Evolutionary conservation across 1,284 basidiomycete genomes (phyloP), one percentile per base, ranked within the genome.

Genomic region (Trametes pubescens): DNA sequence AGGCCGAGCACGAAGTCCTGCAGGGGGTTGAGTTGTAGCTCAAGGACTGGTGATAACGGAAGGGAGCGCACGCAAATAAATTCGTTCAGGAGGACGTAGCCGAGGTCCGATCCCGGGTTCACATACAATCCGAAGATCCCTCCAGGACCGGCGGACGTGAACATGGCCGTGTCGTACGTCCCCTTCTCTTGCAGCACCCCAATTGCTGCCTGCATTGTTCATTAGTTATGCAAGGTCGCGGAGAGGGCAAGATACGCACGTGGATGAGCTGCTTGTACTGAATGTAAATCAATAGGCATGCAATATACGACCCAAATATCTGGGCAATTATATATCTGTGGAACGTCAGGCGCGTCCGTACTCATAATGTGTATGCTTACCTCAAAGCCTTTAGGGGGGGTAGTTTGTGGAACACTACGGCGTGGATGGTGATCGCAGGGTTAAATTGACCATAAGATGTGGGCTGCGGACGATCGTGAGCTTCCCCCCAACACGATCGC

Each of bases 371-470:
- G 4, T 14, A 14, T 18, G 34, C 77, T 51, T 57, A 87, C 87
- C 82, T 74, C 16, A 79, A 59, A 0, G 80, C 89, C 69, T 89
- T 90, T 43, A 75, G 67, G 22, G 77, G 69, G 0, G 90, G 85
- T 70, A 91, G 88, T 0, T 82, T 81, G 51, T 77, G 81, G 78
- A 85, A 86, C 14, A 89, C 26, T 18, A 82, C 75, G 57, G 83
- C 78, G 7, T 82, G 75, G 56, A 91, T 79, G 10, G 90, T 88
- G 37, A 91, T 79, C 56, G 82, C 79, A 22, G 88, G 87, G 71
- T 83, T 88, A 74, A 91, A 84, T 71, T 91, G 88, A 8, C 88
- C 87, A 13, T 85, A 85, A 16, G 88, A 91, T 2, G 87, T 84
- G 8, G 82, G 71, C 71, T 72, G 34, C 87, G 34, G 37, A 35